Base-by-base conservation (phyloP, 2,329 filamentous ascomycete genomes). In the Fusarium sp. region DNA sequence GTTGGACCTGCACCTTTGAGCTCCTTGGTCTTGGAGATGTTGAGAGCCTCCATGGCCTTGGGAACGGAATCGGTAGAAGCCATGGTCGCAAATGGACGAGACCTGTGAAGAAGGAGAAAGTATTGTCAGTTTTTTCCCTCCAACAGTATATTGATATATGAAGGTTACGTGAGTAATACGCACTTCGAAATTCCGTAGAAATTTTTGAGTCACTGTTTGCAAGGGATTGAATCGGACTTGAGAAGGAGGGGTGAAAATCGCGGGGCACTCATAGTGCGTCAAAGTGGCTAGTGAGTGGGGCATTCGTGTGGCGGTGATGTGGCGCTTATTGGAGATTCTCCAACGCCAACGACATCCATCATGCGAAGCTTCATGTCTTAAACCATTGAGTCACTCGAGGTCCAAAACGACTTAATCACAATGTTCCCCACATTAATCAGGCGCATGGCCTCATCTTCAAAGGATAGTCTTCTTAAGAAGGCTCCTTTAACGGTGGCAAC, bases 21-120 rank as follows among this genome's bases (percentile, higher is more conserved):
- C 81, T 89, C 87, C 81, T 89, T 89, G 63, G 86, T 89, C 80
- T 89, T 89, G 80, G 86, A 89, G 74, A 88, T 83, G 65, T 83
- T 81, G 64, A 87, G 81, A 70, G 80, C 81, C 79, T 87, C 86
- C 80, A 88, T 82, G 78, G 85, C 85, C 79, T 87, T 82, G 75
- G 84, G 79, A 62, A 83, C 80, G 39, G 81, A 70, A 55, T 77
- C 79, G 71, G 80, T 77, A 75, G 79, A 73, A 72, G 85, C 84
- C 86, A 87, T 87, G 36, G 62, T 76, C 49, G 74, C 76, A 76
- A 83, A 79, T 71, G 60, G 74, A 77, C 74, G 70, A 76, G 61
- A 76, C 68, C 62, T 69, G 39, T 55, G 22, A 54, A 42, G 18
- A 62, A 61, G 25, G 25, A 47, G 29, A 41, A 62, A 35, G 2